phyloP scores from a whole-genome alignment of 2,329 filamentous ascomycete genomes.

The Xylariaceae sp. region DNA sequence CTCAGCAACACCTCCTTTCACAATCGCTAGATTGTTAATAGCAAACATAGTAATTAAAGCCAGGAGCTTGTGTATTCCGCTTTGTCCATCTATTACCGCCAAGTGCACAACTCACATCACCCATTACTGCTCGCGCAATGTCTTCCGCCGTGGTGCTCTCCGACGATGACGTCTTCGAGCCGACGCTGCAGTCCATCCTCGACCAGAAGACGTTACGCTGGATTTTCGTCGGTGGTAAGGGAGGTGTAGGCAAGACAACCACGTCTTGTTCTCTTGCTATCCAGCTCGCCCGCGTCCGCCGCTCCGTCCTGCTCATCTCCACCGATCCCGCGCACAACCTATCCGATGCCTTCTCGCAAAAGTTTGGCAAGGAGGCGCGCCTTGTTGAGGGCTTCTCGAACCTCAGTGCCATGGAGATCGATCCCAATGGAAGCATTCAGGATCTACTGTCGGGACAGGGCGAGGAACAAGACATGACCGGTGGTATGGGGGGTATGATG shows the following conservation, averaged over 20 bases:
- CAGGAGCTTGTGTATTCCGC: neutral
- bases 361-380: constrained; percentile 97
- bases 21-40: neutral
- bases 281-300: constrained; percentile 90
- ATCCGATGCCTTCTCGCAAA: constrained; percentile 95
- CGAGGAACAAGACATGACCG: constrained; percentile 56
- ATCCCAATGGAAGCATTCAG: constrained; percentile 96
- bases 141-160: constrained; percentile 42
- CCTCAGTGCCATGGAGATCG: constrained; percentile 97
- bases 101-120: neutral
- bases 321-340: constrained; percentile 98
- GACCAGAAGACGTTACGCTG: constrained; percentile 93
- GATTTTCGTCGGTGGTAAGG: constrained; percentile 99
- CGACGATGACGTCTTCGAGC: constrained; percentile 79
- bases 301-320: constrained; percentile 94
- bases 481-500: constrained; percentile 90
- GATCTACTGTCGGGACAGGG: constrained; percentile 76
- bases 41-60: neutral
- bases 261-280: constrained; percentile 98
- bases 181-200: constrained; percentile 87
- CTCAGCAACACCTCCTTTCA: neutral
- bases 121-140: constrained; percentile 26
- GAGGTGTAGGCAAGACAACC: constrained; percentile 98
- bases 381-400: constrained; percentile 89
- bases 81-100: neutral